Percentiles rank a stretch among this genome's conserved stretches.
These are phyloP conservation scores for Decorospora gaudefroyi DNA, from an alignment of 2,329 filamentous ascomycete genomes.

Conservation along the genomic window DNA sequence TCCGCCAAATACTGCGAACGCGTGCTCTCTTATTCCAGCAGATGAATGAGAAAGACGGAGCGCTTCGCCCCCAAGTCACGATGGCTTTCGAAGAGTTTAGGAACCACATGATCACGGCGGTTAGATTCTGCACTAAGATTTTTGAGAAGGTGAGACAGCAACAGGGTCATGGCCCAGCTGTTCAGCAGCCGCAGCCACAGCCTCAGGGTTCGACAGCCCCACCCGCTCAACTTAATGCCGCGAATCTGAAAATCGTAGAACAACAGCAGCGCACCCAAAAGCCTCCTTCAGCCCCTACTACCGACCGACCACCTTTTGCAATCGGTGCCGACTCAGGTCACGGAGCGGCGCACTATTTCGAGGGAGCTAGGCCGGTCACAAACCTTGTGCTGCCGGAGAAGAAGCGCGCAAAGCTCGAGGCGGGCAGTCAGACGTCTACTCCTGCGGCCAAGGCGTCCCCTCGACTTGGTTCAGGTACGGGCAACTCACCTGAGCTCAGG, in stretches of 20 bases:
- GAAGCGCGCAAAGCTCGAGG: slow-evolving; percentile 60
- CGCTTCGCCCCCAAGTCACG: slow-evolving; percentile 37
- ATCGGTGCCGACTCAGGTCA: slow-evolving; percentile 58
- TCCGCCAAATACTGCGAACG: slow-evolving; percentile 34
- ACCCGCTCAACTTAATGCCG: slow-evolving; percentile 44
- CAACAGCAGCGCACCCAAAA: slow-evolving; percentile 56
- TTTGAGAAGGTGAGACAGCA: slow-evolving; percentile 31
- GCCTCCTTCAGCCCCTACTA: slow-evolving; percentile 55
- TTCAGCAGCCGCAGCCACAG: slow-evolving; percentile 27
- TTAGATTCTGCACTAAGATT: slow-evolving; percentile 38
- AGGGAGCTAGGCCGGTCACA: slow-evolving; percentile 55
- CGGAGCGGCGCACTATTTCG: slow-evolving; percentile 62
- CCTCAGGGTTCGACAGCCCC: slow-evolving; percentile 22
- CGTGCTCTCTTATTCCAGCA: slow-evolving; percentile 36
- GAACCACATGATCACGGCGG: slow-evolving; percentile 28
- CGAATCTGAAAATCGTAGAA: slow-evolving; percentile 49
- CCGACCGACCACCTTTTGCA: slow-evolving; percentile 58
- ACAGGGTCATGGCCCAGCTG: slow-evolving; percentile 22
- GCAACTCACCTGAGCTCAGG: slow-evolving; percentile 53
- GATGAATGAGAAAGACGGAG: slow-evolving; percentile 35
- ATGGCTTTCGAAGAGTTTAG: slow-evolving; percentile 38
- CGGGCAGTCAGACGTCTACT: slow-evolving; percentile 49
- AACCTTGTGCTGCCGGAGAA: slow-evolving; percentile 62
- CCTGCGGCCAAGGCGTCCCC: slow-evolving; percentile 50
- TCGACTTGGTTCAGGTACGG: slow-evolving; percentile 43